Percentiles rank a stretch among this genome's conserved stretches.
Evolutionary conservation across 768 basidiomycete genomes (phyloP).

Genomic region (Mycena polygramma): DNA sequence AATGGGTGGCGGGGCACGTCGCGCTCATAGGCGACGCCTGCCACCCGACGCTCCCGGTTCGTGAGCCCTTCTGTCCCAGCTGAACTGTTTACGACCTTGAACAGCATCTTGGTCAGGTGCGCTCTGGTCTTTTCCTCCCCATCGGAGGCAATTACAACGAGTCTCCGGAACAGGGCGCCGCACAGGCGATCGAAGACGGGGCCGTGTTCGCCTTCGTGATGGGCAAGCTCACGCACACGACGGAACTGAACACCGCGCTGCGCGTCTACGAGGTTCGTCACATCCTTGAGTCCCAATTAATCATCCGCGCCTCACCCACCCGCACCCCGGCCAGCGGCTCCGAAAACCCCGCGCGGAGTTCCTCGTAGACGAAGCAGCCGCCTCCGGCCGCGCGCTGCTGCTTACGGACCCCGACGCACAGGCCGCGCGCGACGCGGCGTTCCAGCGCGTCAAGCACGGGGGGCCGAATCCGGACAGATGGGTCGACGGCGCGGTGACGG

Average conservation of each 20-base stretch:
- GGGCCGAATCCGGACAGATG: conserved; percentile 40
- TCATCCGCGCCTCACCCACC: neutral
- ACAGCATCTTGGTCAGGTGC: conserved; percentile 24
- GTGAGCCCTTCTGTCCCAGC: neutral
- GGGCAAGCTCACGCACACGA: conserved; percentile 16
- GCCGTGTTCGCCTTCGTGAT: conserved; percentile 49
- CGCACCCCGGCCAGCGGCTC: conserved; percentile 31
- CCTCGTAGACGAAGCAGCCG: conserved; percentile 38
- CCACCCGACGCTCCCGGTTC: conserved; percentile 45
- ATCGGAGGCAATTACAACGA: conserved; percentile 8
- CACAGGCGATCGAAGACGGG: conserved; percentile 57
- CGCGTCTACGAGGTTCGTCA: conserved; percentile 36
- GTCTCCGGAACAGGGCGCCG: conserved; percentile 46
- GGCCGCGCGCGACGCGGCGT: conserved; percentile 39
- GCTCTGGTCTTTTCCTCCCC: neutral
- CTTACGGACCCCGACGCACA: conserved; percentile 35
- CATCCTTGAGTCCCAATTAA: no score
- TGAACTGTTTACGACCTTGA: no score
- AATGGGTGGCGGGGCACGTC: conserved; percentile 51
- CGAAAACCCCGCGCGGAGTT: conserved; percentile 40
- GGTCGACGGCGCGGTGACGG: conserved; percentile 38
- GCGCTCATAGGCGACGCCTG: conserved; percentile 54
- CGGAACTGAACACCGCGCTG: conserved; percentile 29
- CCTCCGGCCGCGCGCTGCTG: conserved; percentile 31
- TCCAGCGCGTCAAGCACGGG: conserved; percentile 34